Evolutionary conservation across 768 basidiomycete genomes (phyloP).

Genomic region (Termitomyces sp.): DNA sequence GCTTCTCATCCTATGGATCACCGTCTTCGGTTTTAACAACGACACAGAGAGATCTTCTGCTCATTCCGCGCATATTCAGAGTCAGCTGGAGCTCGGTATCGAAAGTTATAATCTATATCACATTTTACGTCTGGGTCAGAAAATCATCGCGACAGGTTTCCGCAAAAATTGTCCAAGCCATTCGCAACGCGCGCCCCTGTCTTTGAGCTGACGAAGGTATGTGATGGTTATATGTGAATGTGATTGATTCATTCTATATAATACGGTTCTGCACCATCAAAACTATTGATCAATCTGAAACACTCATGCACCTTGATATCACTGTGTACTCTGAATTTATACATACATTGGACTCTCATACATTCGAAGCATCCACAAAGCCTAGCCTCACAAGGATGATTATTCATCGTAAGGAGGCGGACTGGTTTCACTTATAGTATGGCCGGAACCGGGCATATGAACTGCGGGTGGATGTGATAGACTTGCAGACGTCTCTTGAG

Average conservation of each 20-base stretch:
- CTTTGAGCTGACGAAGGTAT: constrained; percentile 17
- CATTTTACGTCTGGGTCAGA: constrained; percentile 48
- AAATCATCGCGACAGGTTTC: constrained; percentile 36
- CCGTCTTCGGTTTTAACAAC: constrained; percentile 3
- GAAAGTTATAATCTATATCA: constrained; percentile 44
- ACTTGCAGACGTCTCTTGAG: constrained; percentile 5
- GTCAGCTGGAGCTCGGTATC: constrained; percentile 30
- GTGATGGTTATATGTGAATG: constrained; percentile 18
- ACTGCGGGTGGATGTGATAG: constrained; percentile 15
- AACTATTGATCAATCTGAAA: background rate
- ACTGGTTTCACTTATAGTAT: constrained; percentile 21
- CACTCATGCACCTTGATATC: background rate
- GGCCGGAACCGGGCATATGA: constrained; percentile 35
- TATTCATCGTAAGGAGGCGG: constrained; percentile 17
- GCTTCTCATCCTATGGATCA: constrained; percentile 12
- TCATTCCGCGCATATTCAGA: constrained; percentile 21
- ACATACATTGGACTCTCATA: background rate
- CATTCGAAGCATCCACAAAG: background rate
- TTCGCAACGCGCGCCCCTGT: constrained; percentile 23
- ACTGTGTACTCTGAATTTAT: background rate
- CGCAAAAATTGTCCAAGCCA: constrained; percentile 39
- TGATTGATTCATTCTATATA: too few species aligned
- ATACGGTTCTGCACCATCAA: background rate
- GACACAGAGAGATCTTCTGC: constrained; percentile 7
- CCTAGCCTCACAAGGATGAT: background rate